These are phyloP conservation scores for Microdochium paspali DNA, from an alignment of 2,329 filamentous ascomycete genomes.

Conservation along the genomic window DNA sequence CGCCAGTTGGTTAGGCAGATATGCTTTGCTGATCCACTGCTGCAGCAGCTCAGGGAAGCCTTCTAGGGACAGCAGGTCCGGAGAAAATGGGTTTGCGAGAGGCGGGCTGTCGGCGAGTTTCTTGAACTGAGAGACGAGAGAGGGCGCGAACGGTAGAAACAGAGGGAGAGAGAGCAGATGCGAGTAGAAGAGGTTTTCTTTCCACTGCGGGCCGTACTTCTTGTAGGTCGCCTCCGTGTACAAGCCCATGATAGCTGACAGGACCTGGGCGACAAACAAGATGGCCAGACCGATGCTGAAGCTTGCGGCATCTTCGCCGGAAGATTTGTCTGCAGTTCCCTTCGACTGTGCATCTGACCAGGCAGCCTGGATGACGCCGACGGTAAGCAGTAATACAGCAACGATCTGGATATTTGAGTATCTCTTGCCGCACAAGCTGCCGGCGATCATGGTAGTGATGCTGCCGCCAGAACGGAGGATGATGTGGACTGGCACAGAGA, in stretches of 20 bases:
- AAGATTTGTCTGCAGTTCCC: constrained; percentile 17
- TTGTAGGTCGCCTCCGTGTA: constrained; percentile 89
- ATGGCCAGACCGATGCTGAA: constrained; percentile 68
- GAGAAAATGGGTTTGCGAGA: constrained; percentile 33
- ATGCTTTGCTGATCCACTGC: constrained; percentile 25
- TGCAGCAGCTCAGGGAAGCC: constrained; percentile 27
- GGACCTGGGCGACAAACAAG: constrained; percentile 76
- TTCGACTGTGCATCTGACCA: constrained; percentile 84
- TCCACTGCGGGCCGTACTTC: constrained; percentile 81
- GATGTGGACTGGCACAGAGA: constrained; percentile 93
- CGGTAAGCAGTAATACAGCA: constrained; percentile 73
- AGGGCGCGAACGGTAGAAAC: constrained; percentile 62
- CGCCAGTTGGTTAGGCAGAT: constrained; percentile 59
- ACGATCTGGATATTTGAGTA: constrained; percentile 74
- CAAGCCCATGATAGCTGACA: constrained; percentile 89
- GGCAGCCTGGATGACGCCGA: constrained; percentile 79
- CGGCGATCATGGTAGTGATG: constrained; percentile 91
- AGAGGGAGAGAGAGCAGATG: constrained; percentile 66
- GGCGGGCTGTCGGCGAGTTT: constrained; percentile 56
- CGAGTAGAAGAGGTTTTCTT: constrained; percentile 93
- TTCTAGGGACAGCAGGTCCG: constrained; percentile 17
- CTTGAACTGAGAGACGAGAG: constrained; percentile 53
- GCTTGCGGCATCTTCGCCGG: constrained; percentile 19
- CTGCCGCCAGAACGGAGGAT: constrained; percentile 92
- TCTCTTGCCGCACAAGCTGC: constrained; percentile 74